Evolutionary conservation across 306 rosid species (phyloP).

Genomic region (Mimosa pudica): DNA sequence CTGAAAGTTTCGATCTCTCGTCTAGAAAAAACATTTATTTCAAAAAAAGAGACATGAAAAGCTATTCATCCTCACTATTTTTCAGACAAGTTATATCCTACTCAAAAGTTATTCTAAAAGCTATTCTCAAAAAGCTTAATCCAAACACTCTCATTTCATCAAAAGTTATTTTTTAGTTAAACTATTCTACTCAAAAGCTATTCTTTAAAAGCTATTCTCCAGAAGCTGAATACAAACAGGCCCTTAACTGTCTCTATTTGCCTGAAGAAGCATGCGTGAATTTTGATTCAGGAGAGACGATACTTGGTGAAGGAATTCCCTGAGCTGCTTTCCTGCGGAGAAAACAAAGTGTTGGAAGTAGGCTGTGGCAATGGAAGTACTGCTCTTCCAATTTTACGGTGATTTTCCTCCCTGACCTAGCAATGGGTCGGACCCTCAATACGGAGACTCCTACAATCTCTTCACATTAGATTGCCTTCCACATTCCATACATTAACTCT

Average conservation of each 20-base stretch:
- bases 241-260: background rate
- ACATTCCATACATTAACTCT: background rate
- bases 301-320: slow-evolving; percentile 88
- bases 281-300: slow-evolving; percentile 71
- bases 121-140: too few relatives aligned
- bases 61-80: too few relatives aligned
- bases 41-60: too few relatives aligned
- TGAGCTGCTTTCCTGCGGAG: slow-evolving; percentile 54
- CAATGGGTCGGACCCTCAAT: background rate
- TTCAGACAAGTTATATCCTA: too few relatives aligned
- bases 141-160: too few relatives aligned
- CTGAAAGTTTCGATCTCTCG: too few relatives aligned
- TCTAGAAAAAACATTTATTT: too few relatives aligned
- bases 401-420: slow-evolving; percentile 1
- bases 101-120: too few relatives aligned
- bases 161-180: too few relatives aligned
- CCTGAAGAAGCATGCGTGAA: background rate
- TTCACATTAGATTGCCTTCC: background rate
- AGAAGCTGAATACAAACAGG: background rate
- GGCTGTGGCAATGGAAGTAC: slow-evolving; percentile 98
- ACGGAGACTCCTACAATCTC: background rate
- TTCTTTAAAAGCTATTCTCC: too few relatives aligned
- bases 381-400: slow-evolving; percentile 81
- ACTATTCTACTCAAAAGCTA: too few relatives aligned
- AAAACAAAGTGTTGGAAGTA: slow-evolving; percentile 65